These are phyloP conservation scores for Nitzschia putrida DNA, from an alignment of 108 stramenopile genomes.

Conservation along the genomic window DNA sequence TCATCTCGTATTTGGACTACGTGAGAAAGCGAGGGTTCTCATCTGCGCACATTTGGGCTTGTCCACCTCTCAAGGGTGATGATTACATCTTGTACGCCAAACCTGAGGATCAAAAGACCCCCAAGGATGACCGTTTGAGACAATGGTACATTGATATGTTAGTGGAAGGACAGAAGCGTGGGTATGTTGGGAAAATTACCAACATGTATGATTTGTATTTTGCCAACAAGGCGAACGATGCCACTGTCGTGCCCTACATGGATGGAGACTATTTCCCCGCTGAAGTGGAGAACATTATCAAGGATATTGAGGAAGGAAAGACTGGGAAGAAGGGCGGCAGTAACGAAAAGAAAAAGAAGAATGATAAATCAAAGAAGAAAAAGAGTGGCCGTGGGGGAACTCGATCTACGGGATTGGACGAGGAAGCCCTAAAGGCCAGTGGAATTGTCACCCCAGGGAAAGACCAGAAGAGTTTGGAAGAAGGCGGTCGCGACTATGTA, in stretches of 20 bases:
- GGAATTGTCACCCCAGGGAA: slow-evolving; percentile 71
- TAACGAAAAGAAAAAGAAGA: slow-evolving; percentile 67
- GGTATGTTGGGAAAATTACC: slow-evolving; percentile 85
- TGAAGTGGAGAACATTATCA: slow-evolving; percentile 97
- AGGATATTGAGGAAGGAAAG: slow-evolving; percentile 84
- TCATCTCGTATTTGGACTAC: slow-evolving; percentile 93
- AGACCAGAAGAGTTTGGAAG: slow-evolving; percentile 78
- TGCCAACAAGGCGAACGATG: slow-evolving; percentile 75
- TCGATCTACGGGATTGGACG: slow-evolving; percentile 82
- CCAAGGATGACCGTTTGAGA: slow-evolving; percentile 89
- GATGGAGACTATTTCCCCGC: slow-evolving; percentile 99
- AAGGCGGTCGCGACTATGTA: slow-evolving; percentile 86
- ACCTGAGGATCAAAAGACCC: slow-evolving; percentile 96
- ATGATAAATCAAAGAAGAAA: slow-evolving; percentile 66
- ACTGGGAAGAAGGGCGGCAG: slow-evolving; percentile 54
- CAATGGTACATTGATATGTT: slow-evolving; percentile 98
- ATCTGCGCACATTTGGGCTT: slow-evolving; percentile 98
- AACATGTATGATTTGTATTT: slow-evolving; percentile 97
- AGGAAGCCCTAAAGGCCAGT: slow-evolving; percentile 82
- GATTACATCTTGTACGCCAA: slow-evolving; percentile 99
- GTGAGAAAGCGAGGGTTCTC: slow-evolving; percentile 86
- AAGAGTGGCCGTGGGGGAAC: slow-evolving; percentile 78
- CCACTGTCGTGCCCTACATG: slow-evolving; percentile 93
- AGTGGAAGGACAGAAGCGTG: slow-evolving; percentile 84
- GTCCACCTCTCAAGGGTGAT: slow-evolving; percentile 97